Evolutionary conservation across 768 basidiomycete species (phyloP), one percentile per base, ranked within the genome.

Genomic region (Leccinum ochraceum): DNA sequence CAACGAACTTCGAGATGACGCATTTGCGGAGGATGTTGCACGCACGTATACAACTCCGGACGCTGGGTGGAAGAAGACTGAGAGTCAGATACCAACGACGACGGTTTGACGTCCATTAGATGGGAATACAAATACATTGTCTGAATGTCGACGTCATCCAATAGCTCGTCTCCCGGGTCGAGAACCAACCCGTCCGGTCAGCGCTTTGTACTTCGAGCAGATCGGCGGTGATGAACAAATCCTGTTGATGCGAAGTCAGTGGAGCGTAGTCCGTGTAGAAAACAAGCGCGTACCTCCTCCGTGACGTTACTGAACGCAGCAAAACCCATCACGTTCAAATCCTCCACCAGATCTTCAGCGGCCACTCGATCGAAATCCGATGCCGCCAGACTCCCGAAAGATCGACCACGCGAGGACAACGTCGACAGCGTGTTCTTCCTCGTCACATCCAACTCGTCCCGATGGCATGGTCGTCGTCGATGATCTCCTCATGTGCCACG

Each of bases 401-500:
- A 60, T 44, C 65, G 71, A 44, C 26, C 24, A 30, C 63, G 62
- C 7, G 67, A 51, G 3, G 50, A 24, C 0, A 90, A 89, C 3
- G 79, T 71, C 3, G 72, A 67, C 22, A 75, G 71, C 1, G 88
- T 74, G 5, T 76, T 66, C 50, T 72, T 70, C 60, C 77, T 78
- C 28, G 77, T 79, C 49, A 81, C 74, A 16, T 76, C 71, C 46
- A 89, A 69, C 2, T 71, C 74, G 1, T 74, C 71, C 79, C 81
- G 24, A 63, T 92, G 74, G 97, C 97, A 76, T 99, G 94, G 83
- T 95, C 94, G 77, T 96, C 94, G 81, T 95, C 94, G 67, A 96
- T 94, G 65, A 95, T 93, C 77, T 99, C 97, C 78, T 98, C 97
- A 99, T 96, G 87, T 90, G 7, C 97, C 97, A 36, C 96, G 87